Evolutionary conservation across 352 stramenopile genomes (phyloP).

Genomic region (Phytopythium boreale): DNA sequence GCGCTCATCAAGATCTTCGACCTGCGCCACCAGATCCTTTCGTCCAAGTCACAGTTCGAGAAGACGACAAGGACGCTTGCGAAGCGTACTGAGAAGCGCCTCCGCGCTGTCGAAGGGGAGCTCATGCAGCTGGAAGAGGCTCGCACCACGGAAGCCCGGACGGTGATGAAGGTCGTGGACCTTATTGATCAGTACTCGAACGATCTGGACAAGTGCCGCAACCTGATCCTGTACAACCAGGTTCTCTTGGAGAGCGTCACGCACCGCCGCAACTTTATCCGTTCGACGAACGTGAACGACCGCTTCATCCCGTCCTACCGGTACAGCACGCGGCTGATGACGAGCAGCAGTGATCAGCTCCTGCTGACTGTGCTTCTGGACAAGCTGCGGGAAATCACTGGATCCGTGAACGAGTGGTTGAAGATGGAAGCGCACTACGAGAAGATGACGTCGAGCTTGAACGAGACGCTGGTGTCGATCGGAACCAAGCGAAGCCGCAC

Average conservation of each 20-base stretch:
- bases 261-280: constrained; percentile 63
- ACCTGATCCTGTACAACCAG: constrained; percentile 53
- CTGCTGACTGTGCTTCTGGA: constrained; percentile 71
- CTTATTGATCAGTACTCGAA: constrained; percentile 53
- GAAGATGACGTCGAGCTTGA: constrained; percentile 52
- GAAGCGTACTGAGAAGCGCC: constrained; percentile 51
- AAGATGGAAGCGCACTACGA: constrained; percentile 73
- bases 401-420: constrained; percentile 67
- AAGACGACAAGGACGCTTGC: constrained; percentile 47
- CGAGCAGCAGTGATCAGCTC: constrained; percentile 64
- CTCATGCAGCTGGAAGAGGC: constrained; percentile 62
- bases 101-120: constrained; percentile 49
- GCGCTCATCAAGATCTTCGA: constrained; percentile 72
- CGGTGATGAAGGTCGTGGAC: constrained; percentile 48
- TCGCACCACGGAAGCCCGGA: constrained; percentile 30
- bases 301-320: constrained; percentile 70
- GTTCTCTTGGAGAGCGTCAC: constrained; percentile 62
- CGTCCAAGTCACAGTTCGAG: constrained; percentile 62
- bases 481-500: constrained; percentile 39
- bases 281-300: constrained; percentile 55
- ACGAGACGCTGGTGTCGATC: constrained; percentile 45
- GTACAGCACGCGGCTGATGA: constrained; percentile 63
- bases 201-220: constrained; percentile 48
- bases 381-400: constrained; percentile 56
- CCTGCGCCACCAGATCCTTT: constrained; percentile 70